Conservation (phyloP, 306 rosid species). For the Medicago lupulina region DNA sequence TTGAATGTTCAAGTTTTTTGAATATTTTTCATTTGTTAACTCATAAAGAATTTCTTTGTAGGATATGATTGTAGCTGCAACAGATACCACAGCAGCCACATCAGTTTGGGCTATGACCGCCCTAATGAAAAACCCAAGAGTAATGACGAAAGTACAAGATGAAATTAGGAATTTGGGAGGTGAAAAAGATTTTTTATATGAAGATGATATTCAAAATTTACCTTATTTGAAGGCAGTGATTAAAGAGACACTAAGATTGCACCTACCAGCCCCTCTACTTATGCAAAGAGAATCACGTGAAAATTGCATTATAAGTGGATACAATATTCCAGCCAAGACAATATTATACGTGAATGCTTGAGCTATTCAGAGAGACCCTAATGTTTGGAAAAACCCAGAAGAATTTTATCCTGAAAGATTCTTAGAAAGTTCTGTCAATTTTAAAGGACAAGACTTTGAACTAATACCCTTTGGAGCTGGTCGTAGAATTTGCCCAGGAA, state of each 20-base stretch:
- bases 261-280: neutral
- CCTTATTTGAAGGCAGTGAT: slow-evolving; percentile 30
- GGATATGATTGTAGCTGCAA: neutral
- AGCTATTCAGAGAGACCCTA: neutral
- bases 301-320: neutral
- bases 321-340: neutral
- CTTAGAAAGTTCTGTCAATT: neutral
- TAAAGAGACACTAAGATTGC: neutral
- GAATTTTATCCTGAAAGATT: slow-evolving; percentile 11
- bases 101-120: neutral
- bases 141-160: slow-evolving; percentile 10
- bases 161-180: neutral
- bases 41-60: neutral
- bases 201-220: slow-evolving; percentile 31
- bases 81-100: slow-evolving; percentile 15
- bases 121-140: neutral
- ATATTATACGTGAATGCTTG: neutral
- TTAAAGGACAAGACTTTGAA: slow-evolving; percentile 3
- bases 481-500: slow-evolving; percentile 3
- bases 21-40: no score
- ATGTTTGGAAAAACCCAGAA: neutral
- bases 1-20: no score
- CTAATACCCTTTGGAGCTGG: slow-evolving; percentile 7
- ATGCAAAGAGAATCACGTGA: neutral
- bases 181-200: slow-evolving; percentile 13